A percentile compares a stretch with the other conserved stretches of the same genome.
Evolutionary conservation across 225 moss, liverwort and hornwort genomes (phyloP).

Genomic region (Pseudoscleropodium purum): DNA sequence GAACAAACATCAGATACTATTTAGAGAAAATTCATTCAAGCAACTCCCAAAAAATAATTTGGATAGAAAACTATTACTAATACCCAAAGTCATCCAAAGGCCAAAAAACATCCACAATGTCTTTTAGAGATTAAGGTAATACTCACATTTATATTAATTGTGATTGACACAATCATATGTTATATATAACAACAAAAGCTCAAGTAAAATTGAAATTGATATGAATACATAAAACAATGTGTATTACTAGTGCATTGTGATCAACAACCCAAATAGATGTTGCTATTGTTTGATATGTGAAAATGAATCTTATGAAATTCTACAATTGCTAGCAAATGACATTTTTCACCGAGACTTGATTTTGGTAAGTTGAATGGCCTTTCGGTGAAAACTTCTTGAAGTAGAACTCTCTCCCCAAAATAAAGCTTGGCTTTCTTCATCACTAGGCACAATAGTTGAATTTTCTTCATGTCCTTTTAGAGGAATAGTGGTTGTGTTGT

Average conservation of each 20-base stretch:
- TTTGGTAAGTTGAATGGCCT: neutral
- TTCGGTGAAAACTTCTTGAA: neutral
- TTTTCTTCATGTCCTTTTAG: rapidly evolving
- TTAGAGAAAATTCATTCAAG: neutral
- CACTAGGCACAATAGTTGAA: neutral
- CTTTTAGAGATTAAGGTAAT: no score
- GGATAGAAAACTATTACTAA: neutral
- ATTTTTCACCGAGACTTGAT: neutral
- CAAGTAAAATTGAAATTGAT: neutral
- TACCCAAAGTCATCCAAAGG: neutral
- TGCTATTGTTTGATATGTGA: neutral
- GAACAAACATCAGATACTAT: neutral
- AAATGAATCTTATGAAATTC: neutral
- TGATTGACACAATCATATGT: rapidly evolving
- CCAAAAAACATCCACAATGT: neutral
- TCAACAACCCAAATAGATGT: rapidly evolving
- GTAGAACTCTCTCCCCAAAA: neutral
- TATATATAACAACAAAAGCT: neutral
- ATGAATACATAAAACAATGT: neutral
- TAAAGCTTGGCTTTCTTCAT: neutral
- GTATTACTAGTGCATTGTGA: rapidly evolving
- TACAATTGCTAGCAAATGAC: neutral
- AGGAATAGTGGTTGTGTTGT: neutral
- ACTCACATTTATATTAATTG: neutral
- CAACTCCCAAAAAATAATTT: neutral